A percentile compares a stretch with the other conserved stretches of the same genome.
Evolutionary conservation across 2,329 filamentous ascomycete species (phyloP).

Genomic region (Lasiodiplodia sp.): DNA sequence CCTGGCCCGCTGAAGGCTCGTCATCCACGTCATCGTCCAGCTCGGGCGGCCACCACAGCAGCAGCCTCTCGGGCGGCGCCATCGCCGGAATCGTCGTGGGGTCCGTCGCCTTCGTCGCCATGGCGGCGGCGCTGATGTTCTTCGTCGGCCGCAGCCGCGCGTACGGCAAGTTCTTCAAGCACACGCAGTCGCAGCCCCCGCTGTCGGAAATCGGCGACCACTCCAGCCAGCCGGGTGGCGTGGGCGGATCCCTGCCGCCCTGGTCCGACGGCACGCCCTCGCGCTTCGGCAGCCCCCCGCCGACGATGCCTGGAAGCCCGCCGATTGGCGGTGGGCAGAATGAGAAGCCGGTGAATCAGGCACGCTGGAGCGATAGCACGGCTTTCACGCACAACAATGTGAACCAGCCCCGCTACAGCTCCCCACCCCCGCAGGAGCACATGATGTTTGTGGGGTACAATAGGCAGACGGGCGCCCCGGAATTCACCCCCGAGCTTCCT

Average conservation of each 20-base stretch:
- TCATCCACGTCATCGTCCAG: slow-evolving; percentile 24
- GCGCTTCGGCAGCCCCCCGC: slow-evolving; percentile 22
- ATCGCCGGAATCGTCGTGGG: slow-evolving; percentile 67
- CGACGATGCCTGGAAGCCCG: slow-evolving; percentile 1
- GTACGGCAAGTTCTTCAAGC: slow-evolving; percentile 31
- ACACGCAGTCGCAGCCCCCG: slow-evolving; percentile 8
- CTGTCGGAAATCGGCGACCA: slow-evolving; percentile 18
- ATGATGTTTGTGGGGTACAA: slow-evolving; percentile 33
- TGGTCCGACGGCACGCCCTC: slow-evolving; percentile 19
- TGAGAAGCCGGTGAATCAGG: slow-evolving; percentile 15
- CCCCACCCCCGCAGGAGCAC: slow-evolving; percentile 7
- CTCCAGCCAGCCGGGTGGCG: not conserved
- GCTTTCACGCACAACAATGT: slow-evolving; percentile 6
- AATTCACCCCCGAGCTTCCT: slow-evolving; percentile 30
- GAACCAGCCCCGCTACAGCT: not conserved
- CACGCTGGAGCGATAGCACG: slow-evolving; percentile 27
- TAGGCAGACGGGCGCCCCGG: slow-evolving; percentile 31
- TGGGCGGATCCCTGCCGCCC: not conserved
- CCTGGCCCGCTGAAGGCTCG: slow-evolving; percentile 45
- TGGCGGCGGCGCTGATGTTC: slow-evolving; percentile 69
- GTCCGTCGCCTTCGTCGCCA: slow-evolving; percentile 66
- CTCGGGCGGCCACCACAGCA: slow-evolving; percentile 27
- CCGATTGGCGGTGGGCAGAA: not conserved
- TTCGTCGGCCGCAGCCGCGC: slow-evolving; percentile 59
- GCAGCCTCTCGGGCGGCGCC: slow-evolving; percentile 46